Conservation (phyloP, 106 monocot species). For the Iris macrosiphon region DNA sequence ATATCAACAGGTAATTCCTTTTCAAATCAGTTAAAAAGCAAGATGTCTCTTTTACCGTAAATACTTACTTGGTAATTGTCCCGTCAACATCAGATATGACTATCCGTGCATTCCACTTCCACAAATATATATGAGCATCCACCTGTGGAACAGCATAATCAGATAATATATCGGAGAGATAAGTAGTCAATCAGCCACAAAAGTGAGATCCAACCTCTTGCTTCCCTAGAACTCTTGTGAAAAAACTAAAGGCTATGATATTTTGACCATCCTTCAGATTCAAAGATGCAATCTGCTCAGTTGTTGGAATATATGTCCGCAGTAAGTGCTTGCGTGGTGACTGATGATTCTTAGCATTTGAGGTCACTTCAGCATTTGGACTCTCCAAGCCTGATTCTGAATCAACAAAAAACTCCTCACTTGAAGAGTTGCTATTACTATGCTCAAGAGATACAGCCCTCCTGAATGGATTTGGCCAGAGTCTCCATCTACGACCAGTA, state of each 20-base stretch:
- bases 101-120: slow-evolving; percentile 97
- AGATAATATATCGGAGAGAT: neutral
- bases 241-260: slow-evolving; percentile 86
- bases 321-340: slow-evolving; percentile 63
- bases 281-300: slow-evolving; percentile 79
- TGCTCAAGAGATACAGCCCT: slow-evolving; percentile 49
- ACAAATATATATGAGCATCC: slow-evolving; percentile 91
- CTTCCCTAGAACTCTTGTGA: slow-evolving; percentile 75
- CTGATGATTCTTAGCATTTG: slow-evolving; percentile 18
- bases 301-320: slow-evolving; percentile 78
- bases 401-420: slow-evolving; percentile 68
- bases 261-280: slow-evolving; percentile 89
- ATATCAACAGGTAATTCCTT: too few relatives aligned
- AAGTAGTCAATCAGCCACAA: neutral
- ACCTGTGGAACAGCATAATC: slow-evolving; percentile 45
- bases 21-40: too few relatives aligned
- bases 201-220: slow-evolving; percentile 46
- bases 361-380: slow-evolving; percentile 28
- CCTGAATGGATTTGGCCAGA: slow-evolving; percentile 89
- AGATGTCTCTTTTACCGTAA: too few relatives aligned
- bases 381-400: slow-evolving; percentile 46
- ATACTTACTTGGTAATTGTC: slow-evolving; percentile 87
- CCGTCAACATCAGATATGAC: slow-evolving; percentile 99
- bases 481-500: slow-evolving; percentile 64
- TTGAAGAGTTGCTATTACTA: slow-evolving; percentile 44